Evolutionary conservation across 208 protist species (phyloP), one percentile per base, ranked within the genome.

Genomic region (Porcisia hertigi): DNA sequence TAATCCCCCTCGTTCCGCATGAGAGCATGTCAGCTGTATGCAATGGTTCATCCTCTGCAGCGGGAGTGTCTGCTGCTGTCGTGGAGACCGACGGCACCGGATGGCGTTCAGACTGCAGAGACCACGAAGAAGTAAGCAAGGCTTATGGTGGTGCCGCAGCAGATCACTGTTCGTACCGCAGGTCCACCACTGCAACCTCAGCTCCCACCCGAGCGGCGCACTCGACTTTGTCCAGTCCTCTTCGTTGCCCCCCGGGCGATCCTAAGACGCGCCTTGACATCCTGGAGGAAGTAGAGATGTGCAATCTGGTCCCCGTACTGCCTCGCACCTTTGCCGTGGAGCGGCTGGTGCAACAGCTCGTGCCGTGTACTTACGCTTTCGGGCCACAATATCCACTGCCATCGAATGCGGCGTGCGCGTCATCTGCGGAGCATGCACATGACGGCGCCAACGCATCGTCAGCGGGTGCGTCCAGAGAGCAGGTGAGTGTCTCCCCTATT

Each of bases 261-360:
- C 66, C 65, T 2, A 84, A 91, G 59, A 84, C 77, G 34, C 81
- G 71, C 0, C 57, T 90, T 25, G 83, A 89, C 64, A 71, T 93
- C 20, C 58, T 89, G 54, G 91, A 95, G 67, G 86, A 90, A 76
- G 88, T 92, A n/a, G 75, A 87, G 43, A 79, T 92, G 62, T 93
- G 88, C 75, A 90, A 82, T 45, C 6, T 93, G 1, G 81, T 89
- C 2, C 87, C 89, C 9, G 16, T 92, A 4, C 79, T 95, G 9
- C 83, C 88, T 1, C 86, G 88, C 62, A 92, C 83, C 63, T 90
- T 91, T 73, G 77, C 84, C 3, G 54, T 84, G 23, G 82, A 84
- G 67, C 76, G 79, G 25, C 77, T 95, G 14, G 65, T 71, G 45
- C 80, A 88, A 63, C 91, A 93, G 78, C 71, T 92, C 9, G 87